These are phyloP conservation scores for Mycena amicta DNA, from an alignment of 768 basidiomycete genomes.

Conservation along the genomic window DNA sequence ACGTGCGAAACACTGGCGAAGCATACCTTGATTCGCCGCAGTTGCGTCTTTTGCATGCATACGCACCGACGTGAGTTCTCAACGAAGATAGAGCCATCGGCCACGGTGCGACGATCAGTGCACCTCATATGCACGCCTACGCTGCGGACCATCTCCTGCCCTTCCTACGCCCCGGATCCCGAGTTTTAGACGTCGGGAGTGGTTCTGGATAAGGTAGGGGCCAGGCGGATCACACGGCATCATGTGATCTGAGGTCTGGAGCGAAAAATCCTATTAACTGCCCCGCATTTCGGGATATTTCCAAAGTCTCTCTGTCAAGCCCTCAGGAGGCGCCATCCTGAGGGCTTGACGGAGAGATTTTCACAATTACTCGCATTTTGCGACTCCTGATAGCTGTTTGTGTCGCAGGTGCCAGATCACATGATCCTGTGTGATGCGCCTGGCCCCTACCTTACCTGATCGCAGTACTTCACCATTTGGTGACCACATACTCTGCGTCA, in stretches of 20 bases:
- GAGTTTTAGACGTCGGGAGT: slow-evolving; percentile 87
- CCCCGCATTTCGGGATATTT: too few species aligned
- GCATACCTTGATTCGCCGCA: slow-evolving; percentile 84
- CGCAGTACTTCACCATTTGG: slow-evolving; percentile 79
- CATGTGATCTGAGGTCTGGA: too few species aligned
- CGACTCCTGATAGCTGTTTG: too few species aligned
- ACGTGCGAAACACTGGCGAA: slow-evolving; percentile 48
- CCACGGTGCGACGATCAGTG: slow-evolving; percentile 89
- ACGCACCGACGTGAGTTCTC: slow-evolving; percentile 1
- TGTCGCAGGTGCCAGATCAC: too few species aligned
- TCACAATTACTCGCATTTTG: too few species aligned
- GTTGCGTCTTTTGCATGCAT: slow-evolving; percentile 37
- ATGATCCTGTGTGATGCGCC: too few species aligned
- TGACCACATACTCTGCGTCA: slow-evolving; percentile 34
- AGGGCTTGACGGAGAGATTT: too few species aligned
- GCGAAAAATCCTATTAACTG: too few species aligned
- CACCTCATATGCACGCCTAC: slow-evolving; percentile 97
- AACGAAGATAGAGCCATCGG: slow-evolving; percentile 64
- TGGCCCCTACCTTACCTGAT: too few species aligned
- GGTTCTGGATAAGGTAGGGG: slow-evolving; percentile 92
- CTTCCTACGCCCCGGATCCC: slow-evolving; percentile 67
- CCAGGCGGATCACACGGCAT: too few species aligned
- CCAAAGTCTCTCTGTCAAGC: too few species aligned
- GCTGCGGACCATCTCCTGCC: slow-evolving; percentile 79
- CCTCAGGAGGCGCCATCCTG: too few species aligned